These are phyloP conservation scores for Globisporangium polare DNA, from an alignment of 352 stramenopile genomes.

Conservation along the genomic window DNA sequence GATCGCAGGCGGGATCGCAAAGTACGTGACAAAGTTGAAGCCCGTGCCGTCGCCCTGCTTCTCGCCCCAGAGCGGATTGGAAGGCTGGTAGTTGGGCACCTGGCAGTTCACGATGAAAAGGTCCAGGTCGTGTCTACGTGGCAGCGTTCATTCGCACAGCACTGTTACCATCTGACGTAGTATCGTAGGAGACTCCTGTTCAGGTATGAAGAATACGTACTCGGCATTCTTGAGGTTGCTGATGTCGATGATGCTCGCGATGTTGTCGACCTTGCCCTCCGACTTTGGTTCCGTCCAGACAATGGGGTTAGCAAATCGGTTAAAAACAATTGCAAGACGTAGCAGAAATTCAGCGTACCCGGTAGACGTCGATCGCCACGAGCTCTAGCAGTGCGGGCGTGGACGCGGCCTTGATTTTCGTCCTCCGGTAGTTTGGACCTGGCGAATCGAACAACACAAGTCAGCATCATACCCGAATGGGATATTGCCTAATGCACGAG, in stretches of 20 bases:
- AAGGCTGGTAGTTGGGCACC: slow-evolving; percentile 77
- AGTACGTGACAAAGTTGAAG: slow-evolving; percentile 84
- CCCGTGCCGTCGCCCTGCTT: slow-evolving; percentile 65
- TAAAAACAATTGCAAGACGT: neutral
- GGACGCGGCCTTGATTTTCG: slow-evolving; percentile 65
- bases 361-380: slow-evolving; percentile 69
- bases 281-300: slow-evolving; percentile 28
- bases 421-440: slow-evolving; percentile 78
- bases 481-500: neutral
- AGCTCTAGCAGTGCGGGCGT: slow-evolving; percentile 51
- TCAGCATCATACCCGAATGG: neutral
- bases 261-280: slow-evolving; percentile 64
- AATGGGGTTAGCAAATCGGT: neutral
- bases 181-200: neutral
- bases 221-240: slow-evolving; percentile 29
- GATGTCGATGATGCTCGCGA: slow-evolving; percentile 66
- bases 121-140: slow-evolving; percentile 34
- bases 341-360: slow-evolving; percentile 21
- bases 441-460: neutral
- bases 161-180: neutral
- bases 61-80: slow-evolving; percentile 81
- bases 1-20: slow-evolving; percentile 53
- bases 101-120: slow-evolving; percentile 84
- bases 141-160: neutral
- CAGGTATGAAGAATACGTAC: slow-evolving; percentile 13